Evolutionary conservation across 2,329 filamentous ascomycete species (phyloP).

Genomic region (Leptographium wingfieldii): DNA sequence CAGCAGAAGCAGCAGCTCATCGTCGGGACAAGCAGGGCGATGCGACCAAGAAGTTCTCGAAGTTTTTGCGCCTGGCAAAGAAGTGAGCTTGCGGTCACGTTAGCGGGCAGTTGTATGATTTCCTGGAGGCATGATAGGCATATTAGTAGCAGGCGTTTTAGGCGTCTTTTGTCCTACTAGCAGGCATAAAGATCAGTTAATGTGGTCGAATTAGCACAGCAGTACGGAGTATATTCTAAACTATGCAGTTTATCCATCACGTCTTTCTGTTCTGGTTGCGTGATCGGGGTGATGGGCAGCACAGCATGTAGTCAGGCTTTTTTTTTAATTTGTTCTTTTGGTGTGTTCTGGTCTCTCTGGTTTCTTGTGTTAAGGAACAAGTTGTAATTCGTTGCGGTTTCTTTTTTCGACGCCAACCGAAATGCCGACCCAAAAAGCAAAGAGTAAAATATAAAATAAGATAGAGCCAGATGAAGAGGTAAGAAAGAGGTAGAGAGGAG

Average conservation of each 20-base stretch:
- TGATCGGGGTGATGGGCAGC: background rate
- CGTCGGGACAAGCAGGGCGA: conserved; percentile 20
- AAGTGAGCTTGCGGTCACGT: conserved; percentile 5
- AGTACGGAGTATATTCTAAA: too few relatives aligned
- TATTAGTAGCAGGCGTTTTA: background rate
- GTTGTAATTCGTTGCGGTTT: conserved; percentile 1
- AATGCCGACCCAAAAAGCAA: conserved; percentile 12
- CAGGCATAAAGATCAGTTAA: too few relatives aligned
- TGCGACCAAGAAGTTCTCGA: conserved; percentile 18
- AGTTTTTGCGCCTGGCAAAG: conserved; percentile 13
- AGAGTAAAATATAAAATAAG: conserved; percentile 3
- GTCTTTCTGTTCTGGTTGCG: too few relatives aligned
- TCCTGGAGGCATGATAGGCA: background rate
- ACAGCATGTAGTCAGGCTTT: background rate
- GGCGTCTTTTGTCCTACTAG: background rate
- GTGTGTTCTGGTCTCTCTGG: background rate
- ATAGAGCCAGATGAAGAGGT: background rate
- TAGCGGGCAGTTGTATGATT: background rate
- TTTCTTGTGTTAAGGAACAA: background rate
- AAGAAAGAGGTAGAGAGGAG: background rate
- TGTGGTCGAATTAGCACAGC: too few relatives aligned
- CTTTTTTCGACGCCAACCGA: conserved; percentile 10
- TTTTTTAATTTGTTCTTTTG: background rate
- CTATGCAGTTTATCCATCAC: too few relatives aligned
- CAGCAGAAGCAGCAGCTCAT: conserved; percentile 10